Conservation (phyloP, 1,284 basidiomycete species). For the Abortiporus biennis region DNA sequence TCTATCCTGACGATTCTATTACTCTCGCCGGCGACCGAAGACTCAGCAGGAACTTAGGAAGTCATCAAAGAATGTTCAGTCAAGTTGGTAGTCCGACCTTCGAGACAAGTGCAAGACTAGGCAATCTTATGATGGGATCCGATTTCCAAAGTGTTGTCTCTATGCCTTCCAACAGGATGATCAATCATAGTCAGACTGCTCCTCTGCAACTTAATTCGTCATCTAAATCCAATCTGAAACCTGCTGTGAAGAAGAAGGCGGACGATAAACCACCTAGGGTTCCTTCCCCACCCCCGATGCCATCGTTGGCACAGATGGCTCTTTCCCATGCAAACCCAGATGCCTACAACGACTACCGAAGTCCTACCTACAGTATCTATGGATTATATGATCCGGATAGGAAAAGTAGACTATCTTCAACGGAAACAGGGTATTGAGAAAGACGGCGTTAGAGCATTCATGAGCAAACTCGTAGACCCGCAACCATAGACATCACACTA, state of each 20-base stretch:
- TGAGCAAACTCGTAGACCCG: slow-evolving; percentile 1
- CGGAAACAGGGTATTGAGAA: too few relatives aligned
- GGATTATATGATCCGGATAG: slow-evolving; percentile 62
- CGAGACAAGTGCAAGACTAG: slow-evolving; percentile 42
- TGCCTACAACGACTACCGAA: slow-evolving; percentile 59
- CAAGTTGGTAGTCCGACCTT: slow-evolving; percentile 23
- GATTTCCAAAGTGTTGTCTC: slow-evolving; percentile 37
- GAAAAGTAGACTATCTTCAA: slow-evolving; percentile 39
- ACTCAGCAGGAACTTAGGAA: slow-evolving; percentile 10
- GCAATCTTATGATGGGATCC: slow-evolving; percentile 50
- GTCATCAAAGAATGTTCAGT: slow-evolving; percentile 12
- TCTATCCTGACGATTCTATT: slow-evolving; percentile 68
- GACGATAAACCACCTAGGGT: slow-evolving; percentile 68
- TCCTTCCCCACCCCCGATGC: slow-evolving; percentile 68
- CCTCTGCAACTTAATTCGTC: too few relatives aligned
- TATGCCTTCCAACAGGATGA: slow-evolving; percentile 23
- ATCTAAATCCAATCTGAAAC: slow-evolving; percentile 12
- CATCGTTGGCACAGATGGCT: slow-evolving; percentile 72
- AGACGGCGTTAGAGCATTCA: slow-evolving; percentile 13
- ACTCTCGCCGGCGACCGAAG: slow-evolving; percentile 44
- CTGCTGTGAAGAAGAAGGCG: slow-evolving; percentile 24
- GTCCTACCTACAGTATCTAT: slow-evolving; percentile 78
- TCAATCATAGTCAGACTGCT: slow-evolving; percentile 14
- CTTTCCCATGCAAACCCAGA: slow-evolving; percentile 55
- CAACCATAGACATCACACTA: slow-evolving; percentile 4